Evolutionary conservation across 306 rosid genomes (phyloP), one percentile per base, ranked within the genome.

Genomic region (Arachis stenosperma): DNA sequence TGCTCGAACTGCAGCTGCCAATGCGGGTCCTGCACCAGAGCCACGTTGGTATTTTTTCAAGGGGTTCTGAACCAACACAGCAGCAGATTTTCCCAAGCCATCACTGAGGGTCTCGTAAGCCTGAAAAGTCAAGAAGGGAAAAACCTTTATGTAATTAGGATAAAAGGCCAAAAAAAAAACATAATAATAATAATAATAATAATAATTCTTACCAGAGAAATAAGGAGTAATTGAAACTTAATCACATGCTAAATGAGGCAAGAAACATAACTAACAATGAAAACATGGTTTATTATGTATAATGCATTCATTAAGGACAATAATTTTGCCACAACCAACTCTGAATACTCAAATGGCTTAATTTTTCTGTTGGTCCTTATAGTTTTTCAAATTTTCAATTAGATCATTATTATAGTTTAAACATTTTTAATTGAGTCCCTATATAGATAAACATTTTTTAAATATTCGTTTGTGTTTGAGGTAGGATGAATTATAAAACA

Each of bases 71-170:
- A 94, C 95, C 64, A 94, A 83, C 80, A 93, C 97, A 74, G 97
- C 86, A 63, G 98, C 96, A 82, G 98, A 94, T 83, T 88, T 94
- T 75, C 92, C 97, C 74, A 94, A 78, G 74, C 98, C 98, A 88
- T 86, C 90, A 73, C 95, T 88, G 17, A 94, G 87, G 80, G 95
- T 89, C 80, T 94, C 97, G 69, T 62, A 89, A 58, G 98, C 98
- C 98, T 94, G 86, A 73, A 47, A 71, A 81, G 57, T 61, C 71
- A 67, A 80, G 73, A 79, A 65, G 41, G 52, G 54, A 70, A 75
- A 78, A 43, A 52, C 60, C 59, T 37, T 39, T n/a, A 65, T 9
- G 9, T n/a, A 41, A 42, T 58, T 60, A n/a, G 13, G 71, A 22
- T 44, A 54, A 70, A 70, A 65, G 43, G 27, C 1, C 1, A 22